phyloP scores from a whole-genome alignment of 164 flowering plant species.

The Stephania yunnanensis region DNA sequence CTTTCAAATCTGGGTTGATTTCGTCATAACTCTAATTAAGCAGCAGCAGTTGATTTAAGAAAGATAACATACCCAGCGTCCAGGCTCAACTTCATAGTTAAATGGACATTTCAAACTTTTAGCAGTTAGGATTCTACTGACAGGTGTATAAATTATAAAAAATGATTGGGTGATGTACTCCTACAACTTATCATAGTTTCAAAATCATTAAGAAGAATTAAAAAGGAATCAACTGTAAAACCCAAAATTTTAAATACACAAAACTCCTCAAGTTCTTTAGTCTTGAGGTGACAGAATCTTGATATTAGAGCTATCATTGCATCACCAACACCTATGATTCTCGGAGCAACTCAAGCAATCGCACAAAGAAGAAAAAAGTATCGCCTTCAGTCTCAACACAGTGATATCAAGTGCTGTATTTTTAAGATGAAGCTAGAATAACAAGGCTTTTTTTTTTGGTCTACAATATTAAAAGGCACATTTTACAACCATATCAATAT shows the following conservation, averaged over 20 bases:
- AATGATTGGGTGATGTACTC: too few species aligned
- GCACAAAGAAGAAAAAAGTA: not conserved
- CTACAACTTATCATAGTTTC: not conserved
- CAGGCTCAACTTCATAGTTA: not conserved
- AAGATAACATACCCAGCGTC: not conserved
- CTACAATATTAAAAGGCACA: not conserved
- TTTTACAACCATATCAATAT: slow-evolving; percentile 3
- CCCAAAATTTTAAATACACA: not conserved
- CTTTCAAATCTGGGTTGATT: too few species aligned
- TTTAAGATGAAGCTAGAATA: too few species aligned
- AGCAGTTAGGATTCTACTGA: not conserved
- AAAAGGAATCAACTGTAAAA: not conserved
- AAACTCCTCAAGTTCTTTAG: not conserved
- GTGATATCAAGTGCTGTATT: too few species aligned
- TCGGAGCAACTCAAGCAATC: not conserved
- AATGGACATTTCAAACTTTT: not conserved
- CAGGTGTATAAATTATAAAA: not conserved
- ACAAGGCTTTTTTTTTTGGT: not conserved
- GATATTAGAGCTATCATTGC: not conserved
- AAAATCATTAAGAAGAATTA: too few species aligned
- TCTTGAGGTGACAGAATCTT: not conserved
- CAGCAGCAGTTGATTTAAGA: not conserved
- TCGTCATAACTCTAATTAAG: too few species aligned
- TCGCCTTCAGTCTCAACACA: not conserved
- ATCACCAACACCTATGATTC: not conserved